Conservation (phyloP, 2,329 filamentous ascomycete genomes). For the Fusarium guadeloupense region DNA sequence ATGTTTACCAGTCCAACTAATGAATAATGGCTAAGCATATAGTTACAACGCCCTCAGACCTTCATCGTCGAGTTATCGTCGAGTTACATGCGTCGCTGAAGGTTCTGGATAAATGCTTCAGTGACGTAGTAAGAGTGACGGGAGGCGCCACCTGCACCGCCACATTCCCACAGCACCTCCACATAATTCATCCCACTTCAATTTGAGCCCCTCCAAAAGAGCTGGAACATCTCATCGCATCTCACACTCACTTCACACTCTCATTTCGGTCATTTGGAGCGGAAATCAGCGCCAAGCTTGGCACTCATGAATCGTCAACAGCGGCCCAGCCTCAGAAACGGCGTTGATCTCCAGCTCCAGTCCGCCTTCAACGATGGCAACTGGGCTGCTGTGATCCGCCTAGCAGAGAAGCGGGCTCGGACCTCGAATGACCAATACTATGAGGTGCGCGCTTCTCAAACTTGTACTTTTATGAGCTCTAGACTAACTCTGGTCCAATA, state of each 20-base stretch:
- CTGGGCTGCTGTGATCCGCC: constrained; percentile 60
- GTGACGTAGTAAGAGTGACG: neutral
- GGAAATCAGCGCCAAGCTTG: constrained; percentile 14
- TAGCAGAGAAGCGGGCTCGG: constrained; percentile 62
- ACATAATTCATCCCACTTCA: constrained; percentile 34
- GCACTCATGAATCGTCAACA: constrained; percentile 48
- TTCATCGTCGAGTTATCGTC: neutral
- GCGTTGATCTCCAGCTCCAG: constrained; percentile 64
- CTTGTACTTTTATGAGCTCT: neutral
- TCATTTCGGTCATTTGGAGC: constrained; percentile 14
- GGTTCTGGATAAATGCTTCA: neutral
- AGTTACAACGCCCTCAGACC: neutral
- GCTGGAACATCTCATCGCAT: constrained; percentile 27
- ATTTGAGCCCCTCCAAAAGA: constrained; percentile 38
- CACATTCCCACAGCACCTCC: constrained; percentile 22
- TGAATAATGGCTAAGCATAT: neutral
- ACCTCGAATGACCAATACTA: constrained; percentile 64
- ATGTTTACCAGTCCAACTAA: too few relatives aligned
- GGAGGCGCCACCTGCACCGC: constrained; percentile 20
- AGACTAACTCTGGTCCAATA: constrained; percentile 36
- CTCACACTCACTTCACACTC: neutral
- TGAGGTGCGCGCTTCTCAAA: constrained; percentile 51
- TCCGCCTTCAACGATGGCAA: constrained; percentile 63
- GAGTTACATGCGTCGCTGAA: neutral
- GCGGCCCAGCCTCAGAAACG: constrained; percentile 56